A percentile compares a stretch with the other conserved stretches of the same genome.
phyloP scores from a whole-genome alignment of 331 rosid species.

The Spiraea crenata region DNA sequence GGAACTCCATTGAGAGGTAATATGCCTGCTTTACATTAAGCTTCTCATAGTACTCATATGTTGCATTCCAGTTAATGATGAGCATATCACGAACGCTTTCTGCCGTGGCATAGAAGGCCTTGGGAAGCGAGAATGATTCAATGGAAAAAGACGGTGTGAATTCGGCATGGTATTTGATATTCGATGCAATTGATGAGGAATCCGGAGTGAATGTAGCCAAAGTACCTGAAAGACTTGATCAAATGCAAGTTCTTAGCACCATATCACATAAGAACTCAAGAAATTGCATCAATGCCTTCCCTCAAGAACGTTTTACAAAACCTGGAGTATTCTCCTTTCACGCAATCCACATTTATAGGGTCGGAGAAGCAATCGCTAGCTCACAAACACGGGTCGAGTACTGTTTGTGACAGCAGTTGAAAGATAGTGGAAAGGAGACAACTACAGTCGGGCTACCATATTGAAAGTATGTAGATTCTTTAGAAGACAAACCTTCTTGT shows the following conservation, averaged over 20 bases:
- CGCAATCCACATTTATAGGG: too few relatives aligned
- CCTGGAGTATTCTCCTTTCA: too few relatives aligned
- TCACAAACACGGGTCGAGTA: too few relatives aligned
- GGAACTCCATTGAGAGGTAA: constrained; percentile 94
- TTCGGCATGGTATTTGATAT: constrained; percentile 87
- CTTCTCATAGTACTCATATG: constrained; percentile 68
- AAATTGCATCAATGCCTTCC: background rate
- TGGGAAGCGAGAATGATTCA: constrained; percentile 58
- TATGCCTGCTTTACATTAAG: constrained; percentile 86
- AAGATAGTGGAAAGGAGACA: too few relatives aligned
- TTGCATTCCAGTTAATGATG: constrained; percentile 75
- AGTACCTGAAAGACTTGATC: background rate
- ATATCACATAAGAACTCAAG: background rate
- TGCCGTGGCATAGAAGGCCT: constrained; percentile 82
- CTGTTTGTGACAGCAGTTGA: too few relatives aligned
- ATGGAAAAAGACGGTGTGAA: constrained; percentile 87
- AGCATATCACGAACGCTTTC: constrained; percentile 84
- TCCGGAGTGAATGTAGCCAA: constrained; percentile 28
- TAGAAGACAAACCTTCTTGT: constrained; percentile 34
- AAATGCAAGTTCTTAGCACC: background rate
- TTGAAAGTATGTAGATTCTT: background rate
- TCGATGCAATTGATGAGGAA: constrained; percentile 68
- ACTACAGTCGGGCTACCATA: background rate
- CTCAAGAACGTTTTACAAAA: too few relatives aligned
- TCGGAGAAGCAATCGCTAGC: too few relatives aligned